phyloP scores from a whole-genome alignment of 2,329 filamentous ascomycete genomes.

The Alternaria solani region DNA sequence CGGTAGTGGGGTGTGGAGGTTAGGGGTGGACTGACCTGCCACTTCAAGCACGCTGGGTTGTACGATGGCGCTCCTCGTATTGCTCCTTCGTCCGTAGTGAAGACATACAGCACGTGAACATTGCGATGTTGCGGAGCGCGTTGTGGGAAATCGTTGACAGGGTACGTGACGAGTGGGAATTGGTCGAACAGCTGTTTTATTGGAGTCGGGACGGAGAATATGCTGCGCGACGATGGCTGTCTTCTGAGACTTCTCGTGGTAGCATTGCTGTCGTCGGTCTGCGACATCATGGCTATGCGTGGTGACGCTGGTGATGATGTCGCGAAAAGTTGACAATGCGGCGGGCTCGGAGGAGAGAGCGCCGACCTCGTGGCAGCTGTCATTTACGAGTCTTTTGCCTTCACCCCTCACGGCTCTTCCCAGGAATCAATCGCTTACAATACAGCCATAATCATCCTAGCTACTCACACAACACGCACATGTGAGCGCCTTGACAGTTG shows the following conservation, averaged over 20 bases:
- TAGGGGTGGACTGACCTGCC: constrained; percentile 82
- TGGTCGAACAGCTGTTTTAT: constrained; percentile 83
- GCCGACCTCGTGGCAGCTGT: not conserved
- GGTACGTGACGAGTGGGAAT: constrained; percentile 81
- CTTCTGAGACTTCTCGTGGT: constrained; percentile 8
- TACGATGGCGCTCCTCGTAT: constrained; percentile 73
- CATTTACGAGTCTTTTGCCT: not conserved
- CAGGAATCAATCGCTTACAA: too few species aligned
- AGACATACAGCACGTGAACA: constrained; percentile 75
- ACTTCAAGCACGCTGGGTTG: constrained; percentile 93
- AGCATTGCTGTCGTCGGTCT: constrained; percentile 18
- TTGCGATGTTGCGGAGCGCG: constrained; percentile 60
- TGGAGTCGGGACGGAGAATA: constrained; percentile 70
- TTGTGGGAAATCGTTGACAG: constrained; percentile 75
- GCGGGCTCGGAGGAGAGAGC: constrained; percentile 30
- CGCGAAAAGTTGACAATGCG: constrained; percentile 33
- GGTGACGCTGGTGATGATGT: constrained; percentile 17
- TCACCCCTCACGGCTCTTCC: too few species aligned
- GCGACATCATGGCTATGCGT: constrained; percentile 34
- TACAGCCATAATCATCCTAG: too few species aligned
- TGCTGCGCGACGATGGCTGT: constrained; percentile 29
- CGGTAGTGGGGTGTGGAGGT: not conserved
- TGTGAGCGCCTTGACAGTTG: too few species aligned
- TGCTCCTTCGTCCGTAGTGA: constrained; percentile 72
- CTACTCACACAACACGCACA: too few species aligned